Conservation (phyloP, 2,329 filamentous ascomycete species). For the Aspergillus ustus region DNA sequence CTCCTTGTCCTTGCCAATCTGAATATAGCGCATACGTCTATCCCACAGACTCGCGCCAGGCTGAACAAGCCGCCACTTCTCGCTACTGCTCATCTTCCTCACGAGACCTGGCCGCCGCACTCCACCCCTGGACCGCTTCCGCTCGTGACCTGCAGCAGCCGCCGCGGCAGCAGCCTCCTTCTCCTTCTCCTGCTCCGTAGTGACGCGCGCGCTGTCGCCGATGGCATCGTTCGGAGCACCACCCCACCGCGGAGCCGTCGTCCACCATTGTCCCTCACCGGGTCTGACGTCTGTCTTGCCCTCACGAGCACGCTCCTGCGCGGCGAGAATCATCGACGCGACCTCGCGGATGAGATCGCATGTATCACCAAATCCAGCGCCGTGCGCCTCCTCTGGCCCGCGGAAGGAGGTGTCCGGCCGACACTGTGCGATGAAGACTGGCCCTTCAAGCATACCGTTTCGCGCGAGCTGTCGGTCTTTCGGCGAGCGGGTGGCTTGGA, state of each 20-base stretch:
- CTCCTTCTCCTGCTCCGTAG: slow-evolving; percentile 33
- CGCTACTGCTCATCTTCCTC: slow-evolving; percentile 51
- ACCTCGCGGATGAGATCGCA: slow-evolving; percentile 63
- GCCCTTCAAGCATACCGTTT: slow-evolving; percentile 62
- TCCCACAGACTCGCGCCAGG: slow-evolving; percentile 61
- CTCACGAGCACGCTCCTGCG: slow-evolving; percentile 64
- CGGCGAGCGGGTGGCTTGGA: slow-evolving; percentile 58
- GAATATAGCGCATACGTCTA: slow-evolving; percentile 58
- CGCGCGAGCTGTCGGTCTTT: slow-evolving; percentile 57
- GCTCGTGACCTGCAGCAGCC: slow-evolving; percentile 30
- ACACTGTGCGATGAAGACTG: slow-evolving; percentile 60
- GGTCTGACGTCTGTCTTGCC: slow-evolving; percentile 55
- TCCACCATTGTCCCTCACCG: slow-evolving; percentile 66
- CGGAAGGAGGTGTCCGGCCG: slow-evolving; percentile 60
- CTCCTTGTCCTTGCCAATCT: slow-evolving; percentile 57
- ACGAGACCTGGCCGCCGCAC: slow-evolving; percentile 40
- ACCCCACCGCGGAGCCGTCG: slow-evolving; percentile 60
- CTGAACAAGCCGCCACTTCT: slow-evolving; percentile 59
- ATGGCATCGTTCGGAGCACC: slow-evolving; percentile 49
- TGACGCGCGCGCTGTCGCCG: slow-evolving; percentile 29
- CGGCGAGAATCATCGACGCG: slow-evolving; percentile 60
- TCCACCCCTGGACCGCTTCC: slow-evolving; percentile 43
- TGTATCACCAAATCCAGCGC: slow-evolving; percentile 42
- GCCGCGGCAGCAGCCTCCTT: too few relatives aligned
- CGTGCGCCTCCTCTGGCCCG: slow-evolving; percentile 31